Evolutionary conservation across 768 basidiomycete genomes (phyloP).

Genomic region (Myochromella boudieri): DNA sequence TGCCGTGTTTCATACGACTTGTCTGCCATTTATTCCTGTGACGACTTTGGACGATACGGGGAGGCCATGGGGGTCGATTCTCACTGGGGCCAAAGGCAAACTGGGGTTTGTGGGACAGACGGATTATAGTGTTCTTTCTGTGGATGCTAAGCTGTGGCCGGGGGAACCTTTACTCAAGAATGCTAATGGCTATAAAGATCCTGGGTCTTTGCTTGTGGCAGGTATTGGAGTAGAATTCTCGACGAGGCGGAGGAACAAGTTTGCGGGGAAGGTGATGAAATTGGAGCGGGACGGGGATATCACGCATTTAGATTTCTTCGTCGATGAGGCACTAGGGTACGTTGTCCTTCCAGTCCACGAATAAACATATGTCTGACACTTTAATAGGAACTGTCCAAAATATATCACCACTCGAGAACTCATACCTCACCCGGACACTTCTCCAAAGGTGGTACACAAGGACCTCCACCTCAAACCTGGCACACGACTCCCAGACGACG

Average conservation of each 20-base stretch:
- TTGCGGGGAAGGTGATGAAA: conserved; percentile 48
- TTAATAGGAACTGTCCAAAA: conserved; percentile 62
- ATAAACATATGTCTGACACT: neutral
- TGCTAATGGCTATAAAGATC: conserved; percentile 14
- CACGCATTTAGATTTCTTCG: conserved; percentile 37
- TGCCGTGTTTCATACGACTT: conserved; percentile 44
- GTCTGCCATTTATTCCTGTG: conserved; percentile 55
- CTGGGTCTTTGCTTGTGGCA: conserved; percentile 37
- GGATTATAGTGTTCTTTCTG: conserved; percentile 33
- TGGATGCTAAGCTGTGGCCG: conserved; percentile 44
- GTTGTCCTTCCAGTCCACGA: conserved; percentile 16
- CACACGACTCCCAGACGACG: conserved; percentile 48
- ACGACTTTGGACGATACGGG: conserved; percentile 48
- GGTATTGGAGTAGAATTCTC: conserved; percentile 61
- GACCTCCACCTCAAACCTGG: conserved; percentile 27
- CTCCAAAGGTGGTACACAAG: conserved; percentile 38
- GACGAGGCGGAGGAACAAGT: conserved; percentile 61
- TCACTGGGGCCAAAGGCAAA: conserved; percentile 42
- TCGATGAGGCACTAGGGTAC: conserved; percentile 60
- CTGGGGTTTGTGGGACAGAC: conserved; percentile 45
- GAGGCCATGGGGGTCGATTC: conserved; percentile 61
- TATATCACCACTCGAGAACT: conserved; percentile 63
- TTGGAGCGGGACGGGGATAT: conserved; percentile 26
- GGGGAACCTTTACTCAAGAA: conserved; percentile 55
- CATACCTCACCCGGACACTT: conserved; percentile 36